These are phyloP conservation scores for Diaporthe aspalathi DNA, from an alignment of 2,329 filamentous ascomycete species.

Conservation along the genomic window DNA sequence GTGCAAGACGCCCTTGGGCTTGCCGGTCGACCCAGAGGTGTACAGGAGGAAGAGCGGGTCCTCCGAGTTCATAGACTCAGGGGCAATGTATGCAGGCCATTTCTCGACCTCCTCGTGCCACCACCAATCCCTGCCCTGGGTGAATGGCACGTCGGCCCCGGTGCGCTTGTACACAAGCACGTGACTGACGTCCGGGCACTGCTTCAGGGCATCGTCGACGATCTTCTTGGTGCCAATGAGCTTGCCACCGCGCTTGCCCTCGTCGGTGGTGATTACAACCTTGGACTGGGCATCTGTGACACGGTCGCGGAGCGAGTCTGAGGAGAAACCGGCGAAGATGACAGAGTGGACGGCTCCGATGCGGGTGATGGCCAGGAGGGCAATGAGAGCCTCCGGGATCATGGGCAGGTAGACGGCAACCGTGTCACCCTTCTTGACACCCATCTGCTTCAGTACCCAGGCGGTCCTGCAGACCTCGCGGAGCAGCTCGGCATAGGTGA, in stretches of 20 bases:
- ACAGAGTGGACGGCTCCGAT: constrained; percentile 98
- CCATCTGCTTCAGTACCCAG: constrained; percentile 92
- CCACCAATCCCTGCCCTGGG: constrained; percentile 89
- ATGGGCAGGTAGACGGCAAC: constrained; percentile 98
- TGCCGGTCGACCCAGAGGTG: constrained; percentile 96
- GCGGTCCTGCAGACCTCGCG: constrained; percentile 90
- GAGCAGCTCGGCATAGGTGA: constrained; percentile 94
- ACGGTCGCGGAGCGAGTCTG: constrained; percentile 94
- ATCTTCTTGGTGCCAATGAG: constrained; percentile 99
- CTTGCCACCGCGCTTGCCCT: constrained; percentile 98
- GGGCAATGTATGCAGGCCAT: constrained; percentile 91
- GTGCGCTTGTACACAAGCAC: constrained; percentile 96
- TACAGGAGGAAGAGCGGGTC: constrained; percentile 98
- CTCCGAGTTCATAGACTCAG: constrained; percentile 90
- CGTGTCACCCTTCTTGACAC: constrained; percentile 96
- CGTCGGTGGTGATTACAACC: constrained; percentile 96
- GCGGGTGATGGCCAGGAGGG: constrained; percentile 89
- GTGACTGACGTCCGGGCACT: constrained; percentile 88
- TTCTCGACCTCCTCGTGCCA: constrained; percentile 99
- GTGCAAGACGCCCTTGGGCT: constrained; percentile 99
- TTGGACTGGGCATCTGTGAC: constrained; percentile 91
- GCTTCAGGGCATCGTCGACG: constrained; percentile 95
- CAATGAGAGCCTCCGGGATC: constrained; percentile 95
- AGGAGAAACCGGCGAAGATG: constrained; percentile 96
- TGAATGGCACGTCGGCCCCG: constrained; percentile 92